A percentile compares a stretch with the other conserved stretches of the same genome.
These are phyloP conservation scores for Xerocomellus amylosporus DNA, from an alignment of 768 basidiomycete genomes.

Conservation along the genomic window DNA sequence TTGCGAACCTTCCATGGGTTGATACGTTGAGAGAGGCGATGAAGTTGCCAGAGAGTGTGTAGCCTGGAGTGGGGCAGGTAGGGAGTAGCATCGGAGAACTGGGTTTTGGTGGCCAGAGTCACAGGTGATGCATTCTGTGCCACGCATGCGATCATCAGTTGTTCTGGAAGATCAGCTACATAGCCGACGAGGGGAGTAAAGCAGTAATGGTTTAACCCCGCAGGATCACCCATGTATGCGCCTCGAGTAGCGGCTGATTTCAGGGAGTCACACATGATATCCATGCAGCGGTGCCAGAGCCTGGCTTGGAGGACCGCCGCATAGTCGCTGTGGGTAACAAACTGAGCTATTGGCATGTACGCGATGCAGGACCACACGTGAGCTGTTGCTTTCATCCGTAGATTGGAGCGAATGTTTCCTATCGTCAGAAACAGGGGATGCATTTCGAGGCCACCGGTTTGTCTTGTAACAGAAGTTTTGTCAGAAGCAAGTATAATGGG, in stretches of 20 bases:
- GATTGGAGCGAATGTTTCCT: constrained; percentile 25
- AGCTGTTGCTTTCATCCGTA: not conserved
- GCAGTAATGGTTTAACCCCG: not conserved
- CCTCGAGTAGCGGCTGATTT: constrained; percentile 31
- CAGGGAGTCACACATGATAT: constrained; percentile 26
- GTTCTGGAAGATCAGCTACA: constrained; percentile 14
- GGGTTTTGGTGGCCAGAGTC: constrained; percentile 1
- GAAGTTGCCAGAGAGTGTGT: constrained; percentile 3
- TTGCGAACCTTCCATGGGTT: constrained; percentile 27
- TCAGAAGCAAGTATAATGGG: constrained; percentile 31
- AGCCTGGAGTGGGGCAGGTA: not conserved
- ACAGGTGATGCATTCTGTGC: constrained; percentile 12
- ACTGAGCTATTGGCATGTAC: not conserved
- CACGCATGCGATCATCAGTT: constrained; percentile 9
- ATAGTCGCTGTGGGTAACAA: not conserved
- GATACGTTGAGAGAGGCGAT: not conserved
- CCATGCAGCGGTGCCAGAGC: not conserved
- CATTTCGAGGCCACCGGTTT: constrained; percentile 29
- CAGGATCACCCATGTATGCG: constrained; percentile 26
- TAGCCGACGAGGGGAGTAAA: constrained; percentile 14
- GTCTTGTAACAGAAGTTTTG: constrained; percentile 33
- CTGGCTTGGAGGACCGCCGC: not conserved
- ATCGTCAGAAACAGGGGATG: constrained; percentile 33
- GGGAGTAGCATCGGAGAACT: constrained; percentile 10
- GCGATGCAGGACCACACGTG: not conserved